Conservation (phyloP, 129 eudicot genomes). For the Chrysanthemum lavandulifolium region DNA sequence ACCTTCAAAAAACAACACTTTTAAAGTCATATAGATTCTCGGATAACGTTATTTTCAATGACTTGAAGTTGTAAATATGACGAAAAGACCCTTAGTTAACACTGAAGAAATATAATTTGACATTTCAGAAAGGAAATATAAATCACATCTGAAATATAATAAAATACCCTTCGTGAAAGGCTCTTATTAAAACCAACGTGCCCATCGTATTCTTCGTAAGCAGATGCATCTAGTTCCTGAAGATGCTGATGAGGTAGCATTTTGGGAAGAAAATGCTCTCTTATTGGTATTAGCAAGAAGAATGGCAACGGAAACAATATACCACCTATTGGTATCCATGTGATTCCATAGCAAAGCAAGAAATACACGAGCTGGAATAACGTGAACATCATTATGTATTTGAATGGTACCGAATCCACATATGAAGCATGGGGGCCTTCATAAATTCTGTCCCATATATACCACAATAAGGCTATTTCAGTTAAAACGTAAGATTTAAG, state of each 20-base stretch:
- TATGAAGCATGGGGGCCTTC: constrained; percentile 61
- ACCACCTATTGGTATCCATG: constrained; percentile 94
- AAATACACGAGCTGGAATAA: constrained; percentile 62
- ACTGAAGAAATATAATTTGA: background rate
- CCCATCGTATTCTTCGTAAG: constrained; percentile 73
- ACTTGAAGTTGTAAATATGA: too few species aligned
- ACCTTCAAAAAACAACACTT: constrained; percentile 24
- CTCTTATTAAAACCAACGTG: constrained; percentile 26
- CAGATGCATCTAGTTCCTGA: constrained; percentile 72
- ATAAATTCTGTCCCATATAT: constrained; percentile 40
- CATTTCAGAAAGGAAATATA: background rate
- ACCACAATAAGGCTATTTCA: constrained; percentile 11
- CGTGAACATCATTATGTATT: constrained; percentile 58
- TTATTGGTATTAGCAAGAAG: constrained; percentile 61
- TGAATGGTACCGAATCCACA: constrained; percentile 67
- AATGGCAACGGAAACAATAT: constrained; percentile 76
- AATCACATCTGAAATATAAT: background rate
- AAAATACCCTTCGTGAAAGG: constrained; percentile 51
- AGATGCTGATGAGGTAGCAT: constrained; percentile 54
- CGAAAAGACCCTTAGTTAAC: background rate
- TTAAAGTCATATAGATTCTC: constrained; percentile 3
- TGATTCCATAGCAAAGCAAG: constrained; percentile 67
- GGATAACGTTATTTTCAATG: background rate
- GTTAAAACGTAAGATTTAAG: background rate
- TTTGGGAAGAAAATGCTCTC: constrained; percentile 78